Evolutionary conservation across 2,329 filamentous ascomycete species (phyloP).

Genomic region (Aspergillus udagawae): DNA sequence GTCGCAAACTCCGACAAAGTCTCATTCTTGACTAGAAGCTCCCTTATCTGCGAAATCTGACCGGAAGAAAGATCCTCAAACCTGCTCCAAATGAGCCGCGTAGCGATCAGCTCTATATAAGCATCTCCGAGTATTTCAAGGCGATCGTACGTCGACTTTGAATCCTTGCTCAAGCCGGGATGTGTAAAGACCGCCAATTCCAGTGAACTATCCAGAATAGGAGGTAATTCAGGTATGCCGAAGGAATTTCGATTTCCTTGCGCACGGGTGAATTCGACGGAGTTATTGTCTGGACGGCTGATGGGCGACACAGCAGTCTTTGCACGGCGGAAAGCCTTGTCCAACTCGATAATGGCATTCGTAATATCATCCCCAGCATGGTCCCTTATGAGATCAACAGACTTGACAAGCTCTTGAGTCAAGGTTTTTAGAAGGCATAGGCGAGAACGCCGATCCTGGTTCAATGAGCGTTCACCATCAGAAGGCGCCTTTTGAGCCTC

Average conservation of each 20-base stretch:
- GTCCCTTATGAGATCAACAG: constrained; percentile 10
- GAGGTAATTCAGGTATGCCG: constrained; percentile 47
- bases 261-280: background rate
- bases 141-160: constrained; percentile 62
- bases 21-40: constrained; percentile 74
- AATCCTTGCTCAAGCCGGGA: constrained; percentile 41
- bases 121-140: constrained; percentile 89
- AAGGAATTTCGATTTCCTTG: background rate
- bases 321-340: constrained; percentile 14
- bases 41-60: constrained; percentile 69
- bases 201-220: constrained; percentile 56
- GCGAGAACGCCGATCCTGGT: constrained; percentile 4
- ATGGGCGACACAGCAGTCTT: background rate
- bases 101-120: constrained; percentile 73
- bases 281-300: background rate
- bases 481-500: background rate
- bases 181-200: constrained; percentile 66
- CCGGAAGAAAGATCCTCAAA: constrained; percentile 65
- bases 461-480: background rate
- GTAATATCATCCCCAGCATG: constrained; percentile 15
- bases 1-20: constrained; percentile 67
- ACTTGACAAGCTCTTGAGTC: constrained; percentile 18
- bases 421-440: constrained; percentile 18
- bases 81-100: constrained; percentile 68
- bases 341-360: constrained; percentile 17